Base-by-base conservation (phyloP, 2,329 filamentous ascomycete species). In the Malbranchea zuffiana region DNA sequence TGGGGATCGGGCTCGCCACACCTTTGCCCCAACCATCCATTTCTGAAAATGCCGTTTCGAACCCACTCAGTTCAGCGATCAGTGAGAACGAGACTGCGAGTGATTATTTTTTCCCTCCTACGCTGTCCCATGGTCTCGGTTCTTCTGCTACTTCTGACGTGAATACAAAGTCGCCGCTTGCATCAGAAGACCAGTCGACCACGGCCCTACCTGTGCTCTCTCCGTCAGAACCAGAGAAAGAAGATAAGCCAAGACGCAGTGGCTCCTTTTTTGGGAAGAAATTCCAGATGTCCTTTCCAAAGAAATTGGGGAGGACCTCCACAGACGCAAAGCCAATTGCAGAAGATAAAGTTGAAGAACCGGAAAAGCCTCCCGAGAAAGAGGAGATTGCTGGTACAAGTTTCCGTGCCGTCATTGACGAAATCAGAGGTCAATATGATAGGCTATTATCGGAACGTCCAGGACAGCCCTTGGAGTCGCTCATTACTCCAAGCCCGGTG, bases 1-100 rank as follows among this genome's bases (percentile, higher is more conserved):
- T 90, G 43, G 74, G 71, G 2, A 95, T 95, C 47, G 82, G 80
- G 3, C 59, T 84, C 32, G 84, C 82, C 11, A 86, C 82, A 5
- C 82, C 82, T 3, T 61, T 59, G 4, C 52, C 28, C 12, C 34
- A 32, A 33, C 39, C 39, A 4, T 16, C 42, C 10, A 32, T 38
- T 16, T 32, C 56, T 1, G 57, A 56, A 12, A 50, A 49, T 44
- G 43, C 51, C 40, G 25, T 17, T n/a, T 32, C 30, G 13, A 37
- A 66, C 55, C 40, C 19, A 56, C 48, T 29, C 55, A 56, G 46
- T 43, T 54, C 53, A 43, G 50, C 54, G 49, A 18, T 48, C 46
- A 48, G 50, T 47, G 52, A 51, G 53, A 48, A 48, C 28, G 11
- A 31, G 6, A 15, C n/a, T 16, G 11, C 30, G 29, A 31, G 21